Evolutionary conservation across 2,329 filamentous ascomycete species (phyloP), one percentile per base, ranked within the genome.

Genomic region (Colletotrichum musae): DNA sequence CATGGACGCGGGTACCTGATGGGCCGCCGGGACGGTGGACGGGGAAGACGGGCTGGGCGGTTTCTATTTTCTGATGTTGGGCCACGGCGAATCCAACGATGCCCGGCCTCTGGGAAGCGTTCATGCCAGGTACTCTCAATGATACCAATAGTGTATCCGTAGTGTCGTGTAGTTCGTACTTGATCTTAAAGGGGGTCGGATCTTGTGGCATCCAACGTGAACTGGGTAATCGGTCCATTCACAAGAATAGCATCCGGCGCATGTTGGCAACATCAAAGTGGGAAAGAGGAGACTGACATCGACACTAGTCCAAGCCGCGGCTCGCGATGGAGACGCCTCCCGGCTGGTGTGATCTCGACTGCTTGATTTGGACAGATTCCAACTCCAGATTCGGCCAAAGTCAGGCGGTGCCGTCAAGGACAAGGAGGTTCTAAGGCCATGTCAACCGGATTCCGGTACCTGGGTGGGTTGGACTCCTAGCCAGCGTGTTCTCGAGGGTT

Each of bases 1-100:
- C 32, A 13, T n/a, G n/a, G 48, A 21, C n/a, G 48, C 56, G 61
- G 61, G 66, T 66, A 59, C 62, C 66, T 66, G 66, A 57, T 47
- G 24, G 39, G 43, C 43, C 32, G 32, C 7, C 32, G 32, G 28
- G 16, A 16, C 45, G 45, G 56, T 26, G 36, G 36, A 41, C 47
- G 45, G n/a, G 57, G 28, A 18, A 13, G 43, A 21, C 28, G 50
- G 61, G 48, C 32, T 58, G 48, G 18, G 32, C 36, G n/a, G 61
- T 39, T 64, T 54, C 54, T 65, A 59, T 45, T 59, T 50, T 45
- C 21, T 58, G 62, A 45, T 45, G n/a, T 16, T 39, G 26, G 21
- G 48, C 18, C 15, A 16, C 41, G 21, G 47, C 13, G 9, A 36
- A 36, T 36, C 32, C 7, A 36, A 36, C 32, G 32, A 36, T 36